phyloP scores from a whole-genome alignment of 805 yeast species.

The Sugiyamaella qingdaonensis region DNA sequence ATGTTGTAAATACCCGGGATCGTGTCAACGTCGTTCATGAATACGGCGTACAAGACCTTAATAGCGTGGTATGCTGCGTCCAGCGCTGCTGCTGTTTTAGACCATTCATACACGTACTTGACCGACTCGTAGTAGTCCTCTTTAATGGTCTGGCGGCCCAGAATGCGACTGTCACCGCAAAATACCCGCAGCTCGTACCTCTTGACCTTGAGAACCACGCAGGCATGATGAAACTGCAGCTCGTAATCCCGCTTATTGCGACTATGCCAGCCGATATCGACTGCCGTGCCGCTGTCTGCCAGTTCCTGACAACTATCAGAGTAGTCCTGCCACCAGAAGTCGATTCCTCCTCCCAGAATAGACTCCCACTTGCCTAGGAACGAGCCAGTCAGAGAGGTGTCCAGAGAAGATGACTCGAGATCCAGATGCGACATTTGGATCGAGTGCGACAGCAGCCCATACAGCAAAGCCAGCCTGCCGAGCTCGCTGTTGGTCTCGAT shows the following conservation, averaged over 20 bases:
- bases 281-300: background rate
- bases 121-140: conserved; percentile 47
- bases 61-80: conserved; percentile 54
- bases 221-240: conserved; percentile 55
- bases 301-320: background rate
- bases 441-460: conserved; percentile 62
- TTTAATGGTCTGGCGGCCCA: conserved; percentile 57
- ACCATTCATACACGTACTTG: conserved; percentile 50
- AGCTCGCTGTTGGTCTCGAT: conserved; percentile 47
- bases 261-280: background rate
- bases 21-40: conserved; percentile 38
- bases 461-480: conserved; percentile 60
- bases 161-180: conserved; percentile 76
- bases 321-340: conserved; percentile 49
- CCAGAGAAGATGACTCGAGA: conserved; percentile 38
- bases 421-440: conserved; percentile 69
- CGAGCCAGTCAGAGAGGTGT: conserved; percentile 8
- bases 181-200: conserved; percentile 68
- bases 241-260: background rate
- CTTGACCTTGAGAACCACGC: conserved; percentile 63
- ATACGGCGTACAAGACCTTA: conserved; percentile 54
- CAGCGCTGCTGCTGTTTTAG: conserved; percentile 44
- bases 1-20: conserved; percentile 11
- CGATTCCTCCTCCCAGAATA: conserved; percentile 59
- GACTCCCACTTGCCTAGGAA: conserved; percentile 60